Percentiles rank a stretch among this genome's conserved stretches.
Conservation (phyloP, 23 red algal species). For the Gracilaria caudata region DNA sequence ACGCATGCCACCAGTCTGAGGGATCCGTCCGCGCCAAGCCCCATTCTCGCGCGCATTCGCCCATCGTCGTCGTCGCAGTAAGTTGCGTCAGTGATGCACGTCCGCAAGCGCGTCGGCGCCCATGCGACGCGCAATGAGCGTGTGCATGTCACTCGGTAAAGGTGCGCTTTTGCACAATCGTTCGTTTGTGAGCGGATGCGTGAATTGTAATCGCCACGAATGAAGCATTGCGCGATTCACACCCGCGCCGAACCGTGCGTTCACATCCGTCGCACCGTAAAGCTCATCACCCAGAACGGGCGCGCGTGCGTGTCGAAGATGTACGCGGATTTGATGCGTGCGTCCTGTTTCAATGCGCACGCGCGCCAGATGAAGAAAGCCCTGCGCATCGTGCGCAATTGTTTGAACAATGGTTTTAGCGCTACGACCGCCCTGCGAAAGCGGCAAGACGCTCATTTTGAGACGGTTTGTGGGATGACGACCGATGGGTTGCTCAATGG, state of each 20-base stretch:
- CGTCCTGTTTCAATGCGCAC: conserved; percentile 87
- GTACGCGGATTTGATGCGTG: conserved; percentile 94
- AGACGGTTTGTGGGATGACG: conserved; percentile 38
- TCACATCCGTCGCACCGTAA: conserved; percentile 75
- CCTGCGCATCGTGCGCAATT: conserved; percentile 39
- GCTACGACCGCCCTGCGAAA: conserved; percentile 60
- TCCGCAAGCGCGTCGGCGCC: not conserved
- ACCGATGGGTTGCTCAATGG: conserved; percentile 78
- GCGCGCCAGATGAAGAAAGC: conserved; percentile 40
- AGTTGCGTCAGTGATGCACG: not conserved
- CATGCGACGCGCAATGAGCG: conserved; percentile 22
- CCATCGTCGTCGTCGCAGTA: not conserved
- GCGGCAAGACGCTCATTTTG: conserved; percentile 50
- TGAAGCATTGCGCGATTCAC: conserved; percentile 84
- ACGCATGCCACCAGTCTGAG: not conserved
- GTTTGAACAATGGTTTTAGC: conserved; percentile 37
- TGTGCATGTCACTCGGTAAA: conserved; percentile 69
- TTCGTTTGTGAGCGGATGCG: conserved; percentile 73
- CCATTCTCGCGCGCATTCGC: not conserved
- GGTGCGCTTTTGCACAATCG: conserved; percentile 31
- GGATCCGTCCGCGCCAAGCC: not conserved
- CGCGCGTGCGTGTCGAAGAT: conserved; percentile 64
- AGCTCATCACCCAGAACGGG: conserved; percentile 86
- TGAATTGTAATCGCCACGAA: conserved; percentile 51
- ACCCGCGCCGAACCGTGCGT: conserved; percentile 41